A percentile compares a stretch with the other conserved stretches of the same genome.
phyloP scores from a whole-genome alignment of 768 basidiomycete genomes.

The Lyophyllum decastes region DNA sequence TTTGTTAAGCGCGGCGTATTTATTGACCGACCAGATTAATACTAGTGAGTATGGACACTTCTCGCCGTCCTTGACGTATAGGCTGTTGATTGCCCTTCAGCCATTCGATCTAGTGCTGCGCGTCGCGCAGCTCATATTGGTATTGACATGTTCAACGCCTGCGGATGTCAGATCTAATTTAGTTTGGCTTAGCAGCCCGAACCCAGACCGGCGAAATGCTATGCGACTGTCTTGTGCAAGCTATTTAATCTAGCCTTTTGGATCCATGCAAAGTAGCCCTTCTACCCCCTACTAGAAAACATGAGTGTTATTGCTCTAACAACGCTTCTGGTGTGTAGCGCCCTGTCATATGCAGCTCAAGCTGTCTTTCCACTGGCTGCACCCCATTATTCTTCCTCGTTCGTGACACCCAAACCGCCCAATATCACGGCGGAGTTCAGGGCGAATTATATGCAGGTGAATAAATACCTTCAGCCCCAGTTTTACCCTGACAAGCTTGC shows the following conservation, averaged over 20 bases:
- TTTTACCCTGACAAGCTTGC: too few species aligned
- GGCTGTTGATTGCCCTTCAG: background rate
- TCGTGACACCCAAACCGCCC: conserved; percentile 15
- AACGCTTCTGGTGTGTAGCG: background rate
- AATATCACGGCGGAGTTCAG: conserved; percentile 18
- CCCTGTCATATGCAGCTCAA: background rate
- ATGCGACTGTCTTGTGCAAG: background rate
- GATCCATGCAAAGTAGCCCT: background rate
- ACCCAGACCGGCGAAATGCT: background rate
- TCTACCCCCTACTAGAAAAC: background rate
- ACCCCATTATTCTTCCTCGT: conserved; percentile 16
- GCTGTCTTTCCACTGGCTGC: conserved; percentile 7
- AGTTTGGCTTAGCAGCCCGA: background rate
- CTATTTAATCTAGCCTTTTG: background rate
- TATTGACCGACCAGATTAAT: too few species aligned
- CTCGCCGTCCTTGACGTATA: too few species aligned
- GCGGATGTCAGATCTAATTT: background rate
- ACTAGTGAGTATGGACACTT: too few species aligned
- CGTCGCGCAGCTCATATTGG: background rate
- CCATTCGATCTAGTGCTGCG: background rate
- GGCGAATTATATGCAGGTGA: conserved; percentile 21
- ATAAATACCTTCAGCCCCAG: too few species aligned
- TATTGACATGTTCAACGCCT: background rate
- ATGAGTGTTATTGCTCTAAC: background rate
- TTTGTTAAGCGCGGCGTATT: too few species aligned